Evolutionary conservation across 768 basidiomycete genomes (phyloP).

Genomic region (Rhizopogon roseolus): DNA sequence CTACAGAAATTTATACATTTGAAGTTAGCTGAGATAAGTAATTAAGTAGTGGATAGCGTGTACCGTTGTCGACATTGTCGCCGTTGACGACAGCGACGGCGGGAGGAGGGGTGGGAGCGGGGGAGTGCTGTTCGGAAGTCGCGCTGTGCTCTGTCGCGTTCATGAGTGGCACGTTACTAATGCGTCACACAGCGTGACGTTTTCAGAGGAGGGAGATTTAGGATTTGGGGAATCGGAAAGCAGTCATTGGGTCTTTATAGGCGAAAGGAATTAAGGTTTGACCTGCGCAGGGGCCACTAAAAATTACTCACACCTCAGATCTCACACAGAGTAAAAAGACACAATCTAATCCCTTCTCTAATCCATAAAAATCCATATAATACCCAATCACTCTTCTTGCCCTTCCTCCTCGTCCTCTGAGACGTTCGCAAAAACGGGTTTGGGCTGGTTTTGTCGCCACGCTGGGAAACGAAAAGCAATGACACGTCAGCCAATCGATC

Average conservation of each 20-base stretch:
- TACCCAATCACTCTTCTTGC: slow-evolving; percentile 37
- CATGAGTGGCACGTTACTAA: slow-evolving; percentile 68
- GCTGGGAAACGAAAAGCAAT: slow-evolving; percentile 53
- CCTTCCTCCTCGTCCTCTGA: slow-evolving; percentile 55
- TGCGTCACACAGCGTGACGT: slow-evolving; percentile 60
- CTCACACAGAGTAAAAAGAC: slow-evolving; percentile 12
- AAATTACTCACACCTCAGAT: slow-evolving; percentile 30
- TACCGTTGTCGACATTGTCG: slow-evolving; percentile 29
- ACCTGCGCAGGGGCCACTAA: slow-evolving; percentile 70
- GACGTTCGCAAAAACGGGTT: slow-evolving; percentile 72
- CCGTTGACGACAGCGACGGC: slow-evolving; percentile 12
- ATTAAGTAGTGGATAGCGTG: slow-evolving; percentile 30
- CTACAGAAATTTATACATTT: slow-evolving; percentile 24
- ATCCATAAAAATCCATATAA: background rate
- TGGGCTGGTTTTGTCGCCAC: slow-evolving; percentile 83
- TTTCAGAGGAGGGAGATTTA: slow-evolving; percentile 44
- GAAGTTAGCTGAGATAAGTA: slow-evolving; percentile 32
- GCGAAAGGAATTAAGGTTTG: slow-evolving; percentile 78
- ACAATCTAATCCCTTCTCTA: background rate
- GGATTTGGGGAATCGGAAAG: slow-evolving; percentile 63
- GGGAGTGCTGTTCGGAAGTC: slow-evolving; percentile 25
- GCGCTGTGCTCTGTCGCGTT: slow-evolving; percentile 39
- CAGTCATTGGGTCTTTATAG: slow-evolving; percentile 82
- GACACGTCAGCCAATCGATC: slow-evolving; percentile 55
- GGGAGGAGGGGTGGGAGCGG: slow-evolving; percentile 11